A percentile compares a stretch with the other conserved stretches of the same genome.
Conservation (phyloP, 306 rosid genomes). For the Casuarina equisetifolia region DNA sequence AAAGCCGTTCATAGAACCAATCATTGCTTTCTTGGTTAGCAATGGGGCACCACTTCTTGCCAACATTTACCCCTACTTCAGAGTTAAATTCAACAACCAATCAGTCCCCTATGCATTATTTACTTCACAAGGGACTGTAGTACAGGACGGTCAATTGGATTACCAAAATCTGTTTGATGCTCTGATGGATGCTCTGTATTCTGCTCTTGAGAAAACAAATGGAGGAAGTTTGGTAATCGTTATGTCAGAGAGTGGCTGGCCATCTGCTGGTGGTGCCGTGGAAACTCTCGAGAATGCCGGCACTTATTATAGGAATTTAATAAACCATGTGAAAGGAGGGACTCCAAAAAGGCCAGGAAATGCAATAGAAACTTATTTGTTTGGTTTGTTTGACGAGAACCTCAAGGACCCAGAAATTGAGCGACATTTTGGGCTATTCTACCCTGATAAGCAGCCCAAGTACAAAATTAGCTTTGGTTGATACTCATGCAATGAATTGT, state of each 20-base stretch:
- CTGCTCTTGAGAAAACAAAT: slow-evolving; percentile 32
- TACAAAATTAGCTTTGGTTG: slow-evolving; percentile 22
- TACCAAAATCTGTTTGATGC: slow-evolving; percentile 28
- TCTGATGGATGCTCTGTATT: slow-evolving; percentile 31
- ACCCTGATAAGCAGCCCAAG: slow-evolving; percentile 27
- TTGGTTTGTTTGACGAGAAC: slow-evolving; percentile 39
- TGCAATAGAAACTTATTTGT: slow-evolving; percentile 33
- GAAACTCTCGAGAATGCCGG: slow-evolving; percentile 30
- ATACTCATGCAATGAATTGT: background rate
- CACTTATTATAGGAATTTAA: slow-evolving; percentile 26
- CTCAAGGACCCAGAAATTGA: slow-evolving; percentile 27
- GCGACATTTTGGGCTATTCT: slow-evolving; percentile 42
- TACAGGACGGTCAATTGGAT: background rate
- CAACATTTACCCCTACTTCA: slow-evolving; percentile 24
- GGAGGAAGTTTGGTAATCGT: slow-evolving; percentile 36
- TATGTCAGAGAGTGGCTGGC: slow-evolving; percentile 50
- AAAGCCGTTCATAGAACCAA: slow-evolving; percentile 5
- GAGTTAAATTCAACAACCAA: slow-evolving; percentile 6
- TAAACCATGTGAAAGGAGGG: slow-evolving; percentile 35
- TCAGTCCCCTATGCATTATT: slow-evolving; percentile 3
- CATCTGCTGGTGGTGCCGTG: slow-evolving; percentile 23
- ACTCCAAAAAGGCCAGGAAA: slow-evolving; percentile 33
- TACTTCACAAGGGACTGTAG: background rate
- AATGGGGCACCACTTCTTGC: slow-evolving; percentile 7
- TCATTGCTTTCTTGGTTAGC: slow-evolving; percentile 8